Evolutionary conservation across 129 eudicot species (phyloP).

Genomic region (Centaurea solstitialis): DNA sequence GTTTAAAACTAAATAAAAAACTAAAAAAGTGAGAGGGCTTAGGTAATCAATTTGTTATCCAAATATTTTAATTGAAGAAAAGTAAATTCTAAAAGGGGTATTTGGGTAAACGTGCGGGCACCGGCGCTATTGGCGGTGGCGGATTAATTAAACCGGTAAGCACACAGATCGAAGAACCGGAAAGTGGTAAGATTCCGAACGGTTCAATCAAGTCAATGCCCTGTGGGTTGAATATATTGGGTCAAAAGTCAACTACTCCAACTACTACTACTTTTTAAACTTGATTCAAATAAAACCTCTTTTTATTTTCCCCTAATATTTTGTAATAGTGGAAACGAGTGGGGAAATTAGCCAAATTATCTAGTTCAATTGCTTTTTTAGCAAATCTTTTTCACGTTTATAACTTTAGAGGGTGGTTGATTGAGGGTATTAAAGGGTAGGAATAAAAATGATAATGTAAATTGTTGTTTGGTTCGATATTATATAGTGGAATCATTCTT

Average conservation of each 20-base stretch:
- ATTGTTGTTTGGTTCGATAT: too few species aligned
- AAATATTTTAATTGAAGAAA: not conserved
- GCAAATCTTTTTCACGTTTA: too few species aligned
- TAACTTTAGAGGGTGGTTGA: too few species aligned
- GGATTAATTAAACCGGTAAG: not conserved
- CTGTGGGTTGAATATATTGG: not conserved
- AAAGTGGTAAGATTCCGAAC: constrained; percentile 28
- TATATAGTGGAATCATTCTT: too few species aligned
- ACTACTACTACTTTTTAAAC: not conserved
- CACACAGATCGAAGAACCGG: constrained; percentile 13
- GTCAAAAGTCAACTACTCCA: constrained; percentile 25
- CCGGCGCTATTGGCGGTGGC: constrained; percentile 13
- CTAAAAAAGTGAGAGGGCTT: too few species aligned
- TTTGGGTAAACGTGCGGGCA: not conserved
- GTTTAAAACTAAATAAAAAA: too few species aligned
- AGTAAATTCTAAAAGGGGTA: not conserved
- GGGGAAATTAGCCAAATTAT: too few species aligned
- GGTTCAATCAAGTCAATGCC: constrained; percentile 29
- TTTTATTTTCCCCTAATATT: not conserved
- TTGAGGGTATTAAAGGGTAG: too few species aligned
- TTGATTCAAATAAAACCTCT: not conserved
- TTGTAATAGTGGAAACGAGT: not conserved
- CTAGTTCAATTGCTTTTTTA: too few species aligned
- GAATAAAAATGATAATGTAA: too few species aligned
- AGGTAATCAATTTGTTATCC: not conserved